phyloP scores from a whole-genome alignment of 2,329 filamentous ascomycete species.

The Colletotrichum plurivorum region DNA sequence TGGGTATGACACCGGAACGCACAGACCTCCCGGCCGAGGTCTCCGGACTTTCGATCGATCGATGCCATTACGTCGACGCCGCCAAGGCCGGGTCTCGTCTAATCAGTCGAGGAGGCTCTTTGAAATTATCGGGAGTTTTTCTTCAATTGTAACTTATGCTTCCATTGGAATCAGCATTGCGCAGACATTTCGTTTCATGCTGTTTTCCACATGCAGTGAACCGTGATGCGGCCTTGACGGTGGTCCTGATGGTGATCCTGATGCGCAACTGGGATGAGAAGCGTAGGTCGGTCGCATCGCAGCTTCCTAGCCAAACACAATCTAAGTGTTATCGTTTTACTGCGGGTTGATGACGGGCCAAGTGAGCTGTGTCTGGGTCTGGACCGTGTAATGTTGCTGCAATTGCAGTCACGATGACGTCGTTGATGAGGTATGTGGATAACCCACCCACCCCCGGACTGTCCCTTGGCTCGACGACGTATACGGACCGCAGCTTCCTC shows the following conservation, averaged over 20 bases:
- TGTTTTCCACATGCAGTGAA: too few species aligned
- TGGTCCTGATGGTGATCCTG: not conserved
- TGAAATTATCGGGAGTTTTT: not conserved
- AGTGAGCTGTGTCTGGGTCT: constrained; percentile 11
- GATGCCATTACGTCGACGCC: constrained; percentile 9
- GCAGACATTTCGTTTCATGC: not conserved
- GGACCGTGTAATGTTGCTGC: constrained; percentile 25
- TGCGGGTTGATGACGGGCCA: not conserved
- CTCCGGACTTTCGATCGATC: constrained; percentile 9
- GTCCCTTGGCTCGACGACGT: constrained; percentile 22
- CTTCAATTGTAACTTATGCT: not conserved
- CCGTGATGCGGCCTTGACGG: not conserved
- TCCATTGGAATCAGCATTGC: not conserved
- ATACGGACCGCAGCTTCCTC: not conserved
- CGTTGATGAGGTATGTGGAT: constrained; percentile 40
- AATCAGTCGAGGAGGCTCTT: not conserved
- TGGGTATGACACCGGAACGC: not conserved
- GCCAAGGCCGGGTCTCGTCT: not conserved
- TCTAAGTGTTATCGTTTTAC: not conserved
- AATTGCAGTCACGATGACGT: constrained; percentile 40
- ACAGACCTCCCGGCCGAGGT: constrained; percentile 14
- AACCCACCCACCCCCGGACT: constrained; percentile 8
- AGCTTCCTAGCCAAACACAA: not conserved
- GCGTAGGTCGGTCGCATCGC: not conserved
- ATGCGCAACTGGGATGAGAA: not conserved